A percentile compares a stretch with the other conserved stretches of the same genome.
Conservation (phyloP, 805 yeast species). For the Sugiyamaella lignohabitans region DNA sequence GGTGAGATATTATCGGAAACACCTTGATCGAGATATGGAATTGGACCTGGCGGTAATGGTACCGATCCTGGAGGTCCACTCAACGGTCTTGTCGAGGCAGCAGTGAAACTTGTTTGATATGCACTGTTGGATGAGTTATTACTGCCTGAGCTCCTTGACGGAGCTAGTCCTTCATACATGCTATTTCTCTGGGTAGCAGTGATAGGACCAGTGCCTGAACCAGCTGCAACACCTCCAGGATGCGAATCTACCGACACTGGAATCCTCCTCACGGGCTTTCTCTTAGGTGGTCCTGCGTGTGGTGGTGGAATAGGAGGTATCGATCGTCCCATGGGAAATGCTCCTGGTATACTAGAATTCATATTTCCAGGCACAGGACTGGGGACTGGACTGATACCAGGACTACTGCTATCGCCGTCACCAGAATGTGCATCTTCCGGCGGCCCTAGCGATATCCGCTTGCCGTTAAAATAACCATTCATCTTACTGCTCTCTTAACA, state of each 20-base stretch:
- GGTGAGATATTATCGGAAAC: constrained; percentile 1
- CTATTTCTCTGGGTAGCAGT: neutral
- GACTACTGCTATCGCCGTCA: too few relatives aligned
- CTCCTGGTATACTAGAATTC: too few relatives aligned
- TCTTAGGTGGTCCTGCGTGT: constrained; percentile 13
- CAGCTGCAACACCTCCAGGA: neutral
- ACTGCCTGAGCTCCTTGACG: neutral
- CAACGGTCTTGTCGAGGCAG: constrained; percentile 3
- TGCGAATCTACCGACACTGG: constrained; percentile 8
- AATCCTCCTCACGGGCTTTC: constrained; percentile 16
- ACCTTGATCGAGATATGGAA: constrained; percentile 1
- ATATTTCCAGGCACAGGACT: too few relatives aligned
- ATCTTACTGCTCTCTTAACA: neutral
- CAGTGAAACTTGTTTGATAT: neutral
- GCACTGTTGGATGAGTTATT: neutral
- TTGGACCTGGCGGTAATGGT: neutral
- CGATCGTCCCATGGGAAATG: too few relatives aligned
- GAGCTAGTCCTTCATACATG: neutral
- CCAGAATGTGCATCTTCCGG: too few relatives aligned
- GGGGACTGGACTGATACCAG: too few relatives aligned
- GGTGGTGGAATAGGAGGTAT: constrained; percentile 13
- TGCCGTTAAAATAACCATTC: constrained; percentile 16
- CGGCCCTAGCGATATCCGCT: constrained; percentile 11
- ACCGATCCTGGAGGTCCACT: neutral
- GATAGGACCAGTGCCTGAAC: too few relatives aligned